These are phyloP conservation scores for Tuber borchii DNA, from an alignment of 495 filamentous ascomycete species.

Conservation along the genomic window DNA sequence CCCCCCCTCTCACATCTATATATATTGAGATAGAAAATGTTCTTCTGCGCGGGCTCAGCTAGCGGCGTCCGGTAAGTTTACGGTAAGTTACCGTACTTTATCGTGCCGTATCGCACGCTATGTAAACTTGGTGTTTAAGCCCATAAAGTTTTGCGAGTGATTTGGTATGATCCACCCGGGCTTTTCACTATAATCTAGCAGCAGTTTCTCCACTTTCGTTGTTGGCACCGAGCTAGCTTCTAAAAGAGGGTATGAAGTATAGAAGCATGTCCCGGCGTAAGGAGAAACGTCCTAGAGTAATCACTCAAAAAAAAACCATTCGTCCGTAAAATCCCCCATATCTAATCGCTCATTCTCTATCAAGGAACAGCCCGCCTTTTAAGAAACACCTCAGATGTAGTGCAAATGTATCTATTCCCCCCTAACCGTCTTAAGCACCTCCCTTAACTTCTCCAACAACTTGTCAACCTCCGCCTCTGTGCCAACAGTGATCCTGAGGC, in stretches of 20 bases:
- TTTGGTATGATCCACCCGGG: neutral
- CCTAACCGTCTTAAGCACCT: constrained; percentile 55
- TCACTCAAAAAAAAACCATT: neutral
- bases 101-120: neutral
- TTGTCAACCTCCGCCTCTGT: constrained; percentile 76
- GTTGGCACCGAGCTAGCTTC: neutral
- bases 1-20: no score
- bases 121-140: neutral
- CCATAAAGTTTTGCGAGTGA: neutral
- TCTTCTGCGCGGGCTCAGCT: neutral
- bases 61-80: neutral
- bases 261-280: neutral
- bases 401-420: constrained; percentile 21
- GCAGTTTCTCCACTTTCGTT: neutral
- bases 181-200: neutral
- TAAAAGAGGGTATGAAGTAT: neutral
- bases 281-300: neutral
- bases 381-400: neutral
- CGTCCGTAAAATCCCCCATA: neutral
- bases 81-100: neutral
- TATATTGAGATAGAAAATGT: no score
- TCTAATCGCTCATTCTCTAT: constrained; percentile 1
- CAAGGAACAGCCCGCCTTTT: neutral
- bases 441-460: constrained; percentile 62
- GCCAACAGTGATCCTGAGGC: constrained; percentile 84